Evolutionary conservation across 768 basidiomycete genomes (phyloP).

Genomic region (Daedalea quercina): DNA sequence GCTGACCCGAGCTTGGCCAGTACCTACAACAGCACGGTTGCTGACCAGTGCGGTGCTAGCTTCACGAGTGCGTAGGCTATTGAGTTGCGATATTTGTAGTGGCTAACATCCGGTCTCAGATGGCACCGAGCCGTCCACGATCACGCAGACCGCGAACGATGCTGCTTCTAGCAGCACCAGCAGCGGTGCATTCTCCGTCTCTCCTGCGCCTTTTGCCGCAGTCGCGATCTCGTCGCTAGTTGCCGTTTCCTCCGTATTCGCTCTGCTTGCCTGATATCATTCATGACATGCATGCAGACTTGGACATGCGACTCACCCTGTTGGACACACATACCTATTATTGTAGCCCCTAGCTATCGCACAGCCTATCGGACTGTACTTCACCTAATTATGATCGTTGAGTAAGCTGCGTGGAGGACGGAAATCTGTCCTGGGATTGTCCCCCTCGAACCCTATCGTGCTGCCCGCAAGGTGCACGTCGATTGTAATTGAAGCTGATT

Average conservation of each 20-base stretch:
- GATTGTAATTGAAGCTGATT: too few relatives aligned
- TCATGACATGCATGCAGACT: background rate
- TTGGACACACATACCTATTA: too few relatives aligned
- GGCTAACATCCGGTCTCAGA: constrained; percentile 12
- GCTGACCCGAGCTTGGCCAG: constrained; percentile 17
- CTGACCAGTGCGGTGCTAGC: constrained; percentile 21
- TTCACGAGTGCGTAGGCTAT: constrained; percentile 21
- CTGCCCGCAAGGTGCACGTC: too few relatives aligned
- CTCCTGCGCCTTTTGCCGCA: constrained; percentile 8
- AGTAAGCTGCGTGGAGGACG: too few relatives aligned
- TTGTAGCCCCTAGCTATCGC: too few relatives aligned
- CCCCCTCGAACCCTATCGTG: too few relatives aligned
- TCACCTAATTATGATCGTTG: too few relatives aligned
- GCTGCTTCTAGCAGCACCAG: constrained; percentile 5
- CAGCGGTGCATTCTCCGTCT: constrained; percentile 5
- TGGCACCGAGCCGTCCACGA: constrained; percentile 19
- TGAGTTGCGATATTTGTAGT: background rate
- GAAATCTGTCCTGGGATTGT: too few relatives aligned
- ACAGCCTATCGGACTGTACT: too few relatives aligned
- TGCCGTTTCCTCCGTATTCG: constrained; percentile 14
- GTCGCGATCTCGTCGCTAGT: constrained; percentile 12
- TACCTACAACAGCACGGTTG: constrained; percentile 12
- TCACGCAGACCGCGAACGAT: constrained; percentile 20
- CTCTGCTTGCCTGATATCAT: constrained; percentile 14
- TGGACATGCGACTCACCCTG: background rate